phyloP scores from a whole-genome alignment of 2,329 filamentous ascomycete species.

The Colletotrichum costaricense region DNA sequence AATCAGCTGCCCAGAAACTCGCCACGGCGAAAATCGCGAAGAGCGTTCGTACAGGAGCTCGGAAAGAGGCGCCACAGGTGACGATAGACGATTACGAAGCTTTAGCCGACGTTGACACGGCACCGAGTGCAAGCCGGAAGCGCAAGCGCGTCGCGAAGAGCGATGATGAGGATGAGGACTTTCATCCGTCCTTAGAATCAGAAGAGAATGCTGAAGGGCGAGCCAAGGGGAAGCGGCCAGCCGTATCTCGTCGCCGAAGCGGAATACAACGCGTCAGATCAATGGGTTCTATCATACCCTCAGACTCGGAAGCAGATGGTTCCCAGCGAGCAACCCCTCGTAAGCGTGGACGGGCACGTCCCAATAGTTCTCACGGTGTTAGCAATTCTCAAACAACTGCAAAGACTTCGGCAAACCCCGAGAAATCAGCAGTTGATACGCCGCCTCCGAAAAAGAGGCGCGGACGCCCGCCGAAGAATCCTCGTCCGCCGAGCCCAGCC shows the following conservation, averaged over 20 bases:
- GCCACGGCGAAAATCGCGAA: conserved; percentile 31
- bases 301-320: conserved; percentile 24
- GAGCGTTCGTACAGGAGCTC: conserved; percentile 27
- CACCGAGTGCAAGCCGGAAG: conserved; percentile 14
- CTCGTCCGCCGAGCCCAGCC: conserved; percentile 12
- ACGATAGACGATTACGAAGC: conserved; percentile 28
- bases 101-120: conserved; percentile 16
- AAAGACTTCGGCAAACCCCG: not conserved
- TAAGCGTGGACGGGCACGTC: conserved; percentile 9
- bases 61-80: conserved; percentile 32
- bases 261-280: conserved; percentile 15
- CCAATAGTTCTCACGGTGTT: not conserved
- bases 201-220: conserved; percentile 19
- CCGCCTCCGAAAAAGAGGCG: conserved; percentile 29
- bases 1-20: conserved; percentile 12
- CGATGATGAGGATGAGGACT: conserved; percentile 34
- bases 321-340: not conserved
- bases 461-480: conserved; percentile 30
- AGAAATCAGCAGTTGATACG: not conserved
- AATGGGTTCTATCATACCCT: conserved; percentile 6
- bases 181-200: conserved; percentile 30
- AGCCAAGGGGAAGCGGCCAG: conserved; percentile 1
- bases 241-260: conserved; percentile 7
- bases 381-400: not conserved
- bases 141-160: conserved; percentile 25